Conservation (phyloP, 2,329 filamentous ascomycete genomes). For the Stagonosporopsis cucurbitacearum region DNA sequence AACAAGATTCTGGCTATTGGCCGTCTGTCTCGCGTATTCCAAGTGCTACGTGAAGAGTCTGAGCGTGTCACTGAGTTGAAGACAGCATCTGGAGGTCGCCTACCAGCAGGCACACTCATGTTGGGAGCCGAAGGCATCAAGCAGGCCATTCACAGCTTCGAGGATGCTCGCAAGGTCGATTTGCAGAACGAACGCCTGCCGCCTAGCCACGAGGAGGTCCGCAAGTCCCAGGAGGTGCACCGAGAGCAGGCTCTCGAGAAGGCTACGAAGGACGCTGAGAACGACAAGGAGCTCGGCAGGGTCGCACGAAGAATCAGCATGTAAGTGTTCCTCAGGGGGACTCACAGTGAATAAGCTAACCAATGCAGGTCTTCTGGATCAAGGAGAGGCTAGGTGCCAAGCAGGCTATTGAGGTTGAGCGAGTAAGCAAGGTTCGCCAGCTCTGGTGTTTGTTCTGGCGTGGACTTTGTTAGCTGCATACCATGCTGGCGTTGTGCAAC, state of each 20-base stretch:
- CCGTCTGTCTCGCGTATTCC: slow-evolving; percentile 95
- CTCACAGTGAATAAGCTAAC: slow-evolving; percentile 17
- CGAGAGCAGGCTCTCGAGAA: slow-evolving; percentile 83
- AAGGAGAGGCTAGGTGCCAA: slow-evolving; percentile 38
- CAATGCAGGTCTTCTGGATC: slow-evolving; percentile 51
- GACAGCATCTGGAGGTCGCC: slow-evolving; percentile 88
- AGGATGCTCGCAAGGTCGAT: slow-evolving; percentile 96
- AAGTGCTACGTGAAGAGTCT: slow-evolving; percentile 95
- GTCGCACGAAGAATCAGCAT: slow-evolving; percentile 94
- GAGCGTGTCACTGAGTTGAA: slow-evolving; percentile 97
- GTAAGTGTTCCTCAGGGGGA: slow-evolving; percentile 64
- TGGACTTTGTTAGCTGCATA: slow-evolving; percentile 13
- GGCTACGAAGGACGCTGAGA: slow-evolving; percentile 86
- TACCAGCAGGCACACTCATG: slow-evolving; percentile 96
- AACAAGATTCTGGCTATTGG: slow-evolving; percentile 99
- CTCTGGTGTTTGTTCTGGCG: slow-evolving; percentile 12
- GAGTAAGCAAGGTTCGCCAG: slow-evolving; percentile 14
- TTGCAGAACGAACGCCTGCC: slow-evolving; percentile 94
- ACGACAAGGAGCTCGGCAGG: slow-evolving; percentile 84
- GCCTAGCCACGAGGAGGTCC: slow-evolving; percentile 89
- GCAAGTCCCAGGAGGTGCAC: slow-evolving; percentile 80
- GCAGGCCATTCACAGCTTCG: slow-evolving; percentile 95
- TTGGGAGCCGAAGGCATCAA: slow-evolving; percentile 98
- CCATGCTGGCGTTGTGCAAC: slow-evolving; percentile 13
- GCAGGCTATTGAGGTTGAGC: slow-evolving; percentile 24